Evolutionary conservation across 148 eudicot species (phyloP).

Genomic region (Oxyria digyna): DNA sequence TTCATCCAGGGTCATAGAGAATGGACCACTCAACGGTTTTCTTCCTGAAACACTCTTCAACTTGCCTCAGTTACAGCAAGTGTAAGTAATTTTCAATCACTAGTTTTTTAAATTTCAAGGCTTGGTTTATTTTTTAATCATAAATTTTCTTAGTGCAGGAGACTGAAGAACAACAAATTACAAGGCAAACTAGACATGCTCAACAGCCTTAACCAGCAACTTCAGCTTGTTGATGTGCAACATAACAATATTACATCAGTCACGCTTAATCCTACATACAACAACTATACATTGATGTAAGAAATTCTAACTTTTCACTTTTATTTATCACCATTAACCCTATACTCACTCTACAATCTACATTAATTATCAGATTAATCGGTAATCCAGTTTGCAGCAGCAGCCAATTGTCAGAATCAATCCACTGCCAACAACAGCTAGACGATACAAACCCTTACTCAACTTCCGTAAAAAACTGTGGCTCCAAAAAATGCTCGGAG

Average conservation of each 20-base stretch:
- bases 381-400: constrained; percentile 69
- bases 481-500: constrained; percentile 35
- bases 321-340: neutral
- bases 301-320: constrained; percentile 1
- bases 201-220: constrained; percentile 40
- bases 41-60: constrained; percentile 51
- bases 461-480: constrained; percentile 68
- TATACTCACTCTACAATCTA: neutral
- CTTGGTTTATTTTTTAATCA: neutral
- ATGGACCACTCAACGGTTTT: constrained; percentile 52
- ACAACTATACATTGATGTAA: constrained; percentile 65
- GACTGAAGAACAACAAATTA: constrained; percentile 61
- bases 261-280: constrained; percentile 49
- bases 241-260: constrained; percentile 60
- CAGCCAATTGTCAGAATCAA: constrained; percentile 25
- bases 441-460: constrained; percentile 53
- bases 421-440: constrained; percentile 43
- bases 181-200: constrained; percentile 61
- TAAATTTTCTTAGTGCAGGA: constrained; percentile 30
- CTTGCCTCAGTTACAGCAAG: constrained; percentile 55
- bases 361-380: constrained; percentile 32
- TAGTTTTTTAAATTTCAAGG: neutral
- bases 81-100: constrained; percentile 25
- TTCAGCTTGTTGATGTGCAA: constrained; percentile 71
- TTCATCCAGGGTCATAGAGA: constrained; percentile 50